Evolutionary conservation across 768 basidiomycete species (phyloP).

Genomic region (Dictyophora rubrovolvata): DNA sequence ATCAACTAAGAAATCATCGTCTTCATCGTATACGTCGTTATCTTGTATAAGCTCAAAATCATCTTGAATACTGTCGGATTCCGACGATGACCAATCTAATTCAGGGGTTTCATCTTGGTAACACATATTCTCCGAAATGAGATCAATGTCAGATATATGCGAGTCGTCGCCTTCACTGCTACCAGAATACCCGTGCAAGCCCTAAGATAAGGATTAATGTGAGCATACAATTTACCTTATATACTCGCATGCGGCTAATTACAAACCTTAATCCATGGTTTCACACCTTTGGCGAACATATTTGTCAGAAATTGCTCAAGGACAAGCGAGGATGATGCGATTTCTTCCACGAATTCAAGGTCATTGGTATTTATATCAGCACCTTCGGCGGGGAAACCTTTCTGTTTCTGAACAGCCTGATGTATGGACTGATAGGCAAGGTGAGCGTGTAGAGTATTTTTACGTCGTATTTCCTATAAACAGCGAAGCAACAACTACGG

Average conservation of each 20-base stretch:
- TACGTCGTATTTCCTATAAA: constrained; percentile 2
- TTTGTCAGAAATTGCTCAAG: neutral
- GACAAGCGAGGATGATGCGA: neutral
- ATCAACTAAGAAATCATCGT: neutral
- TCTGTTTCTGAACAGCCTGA: neutral
- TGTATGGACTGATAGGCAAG: neutral
- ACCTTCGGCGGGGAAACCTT: neutral
- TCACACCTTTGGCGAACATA: neutral
- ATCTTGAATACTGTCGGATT: neutral
- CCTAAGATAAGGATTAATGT: neutral
- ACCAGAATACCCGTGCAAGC: neutral
- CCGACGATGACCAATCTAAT: neutral
- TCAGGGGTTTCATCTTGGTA: neutral
- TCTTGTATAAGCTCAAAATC: neutral
- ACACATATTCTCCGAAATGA: neutral
- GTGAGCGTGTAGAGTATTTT: neutral
- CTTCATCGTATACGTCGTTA: neutral
- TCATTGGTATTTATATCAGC: neutral
- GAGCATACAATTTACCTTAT: neutral
- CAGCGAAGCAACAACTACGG: neutral
- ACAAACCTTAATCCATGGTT: constrained; percentile 7
- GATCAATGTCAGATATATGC: neutral
- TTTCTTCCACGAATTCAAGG: neutral
- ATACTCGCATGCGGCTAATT: neutral
- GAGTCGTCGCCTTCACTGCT: neutral